A percentile compares a stretch with the other conserved stretches of the same genome.
Evolutionary conservation across 495 filamentous ascomycete genomes (phyloP).

Genomic region (Hypomontagnella monticulosa): DNA sequence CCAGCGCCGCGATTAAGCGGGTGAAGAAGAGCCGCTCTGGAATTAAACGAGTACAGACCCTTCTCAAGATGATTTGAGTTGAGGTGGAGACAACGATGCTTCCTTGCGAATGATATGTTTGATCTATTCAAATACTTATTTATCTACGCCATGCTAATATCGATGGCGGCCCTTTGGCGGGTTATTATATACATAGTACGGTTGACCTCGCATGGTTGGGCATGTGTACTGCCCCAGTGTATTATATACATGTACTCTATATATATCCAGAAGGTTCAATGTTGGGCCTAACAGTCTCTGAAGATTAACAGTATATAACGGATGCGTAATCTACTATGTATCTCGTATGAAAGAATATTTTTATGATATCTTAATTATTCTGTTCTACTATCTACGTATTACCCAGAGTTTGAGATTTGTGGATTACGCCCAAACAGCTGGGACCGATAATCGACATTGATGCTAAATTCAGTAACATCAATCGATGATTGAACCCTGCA

Average conservation of each 20-base stretch:
- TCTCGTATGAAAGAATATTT: background rate
- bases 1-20: background rate
- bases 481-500: too few species aligned
- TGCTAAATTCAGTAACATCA: background rate
- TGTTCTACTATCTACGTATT: background rate
- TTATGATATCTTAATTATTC: background rate
- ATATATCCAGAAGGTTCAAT: too few species aligned
- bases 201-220: background rate
- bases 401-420: too few species aligned
- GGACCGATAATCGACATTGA: background rate
- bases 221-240: background rate
- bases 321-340: too few species aligned
- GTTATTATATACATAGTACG: too few species aligned
- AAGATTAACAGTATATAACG: too few species aligned
- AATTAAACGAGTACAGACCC: conserved; percentile 4
- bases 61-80: conserved; percentile 15
- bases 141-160: too few species aligned
- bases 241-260: too few species aligned
- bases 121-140: too few species aligned
- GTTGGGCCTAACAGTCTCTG: too few species aligned
- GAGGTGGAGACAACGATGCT: background rate
- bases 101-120: too few species aligned
- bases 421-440: background rate
- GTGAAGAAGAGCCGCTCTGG: background rate
- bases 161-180: too few species aligned